Base-by-base conservation (phyloP, 2,329 filamentous ascomycete genomes). In the Neoscytalidium dimidiatum region DNA sequence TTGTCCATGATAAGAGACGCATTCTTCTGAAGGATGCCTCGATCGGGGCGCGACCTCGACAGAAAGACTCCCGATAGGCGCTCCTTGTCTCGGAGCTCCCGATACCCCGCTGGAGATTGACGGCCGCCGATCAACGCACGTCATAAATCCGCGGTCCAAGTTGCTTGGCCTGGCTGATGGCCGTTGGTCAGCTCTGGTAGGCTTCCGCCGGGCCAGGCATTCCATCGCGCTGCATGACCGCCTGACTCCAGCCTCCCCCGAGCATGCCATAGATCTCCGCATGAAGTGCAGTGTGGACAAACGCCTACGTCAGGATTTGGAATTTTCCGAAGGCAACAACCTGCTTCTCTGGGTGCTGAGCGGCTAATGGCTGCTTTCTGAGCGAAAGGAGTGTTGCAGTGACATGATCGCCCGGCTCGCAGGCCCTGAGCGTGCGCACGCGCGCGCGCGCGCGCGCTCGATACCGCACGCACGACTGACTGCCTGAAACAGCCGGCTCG, bases 61-160 rank as follows among this genome's bases (percentile, higher is more conserved):
- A 29, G 38, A 21, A 31, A 35, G 41, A 17, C 11, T 48, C 53
- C 63, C 53, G 63, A 64, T 64, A 64, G 63, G 63, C 63, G 44
- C 52, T 43, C 14, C 29, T 29, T 64, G 63, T 64, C 63, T 64
- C 63, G 63, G 63, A 58, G 52, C 52, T 58, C 63, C 63, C 63
- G 63, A 64, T 51, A 60, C 61, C 52, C 52, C 63, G 63, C 63
- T 64, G 52, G 38, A 9, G 41, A 51, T 41, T 26, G 58, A 41
- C 58, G 4, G 58, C 21, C n/a, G 44, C 38, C 52, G 56, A 64
- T 48, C 41, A 26, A 17, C 29, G 56, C 38, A 60, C 56, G 51
- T 46, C 51, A 64, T 48, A 35, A 60, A 58, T 9, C n/a, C 35
- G 38, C 43, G 33, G 44, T 13, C 60, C 60, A 7, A 46, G 28